These are phyloP conservation scores for Penicillium steckii DNA, from an alignment of 495 filamentous ascomycete genomes.

Conservation along the genomic window DNA sequence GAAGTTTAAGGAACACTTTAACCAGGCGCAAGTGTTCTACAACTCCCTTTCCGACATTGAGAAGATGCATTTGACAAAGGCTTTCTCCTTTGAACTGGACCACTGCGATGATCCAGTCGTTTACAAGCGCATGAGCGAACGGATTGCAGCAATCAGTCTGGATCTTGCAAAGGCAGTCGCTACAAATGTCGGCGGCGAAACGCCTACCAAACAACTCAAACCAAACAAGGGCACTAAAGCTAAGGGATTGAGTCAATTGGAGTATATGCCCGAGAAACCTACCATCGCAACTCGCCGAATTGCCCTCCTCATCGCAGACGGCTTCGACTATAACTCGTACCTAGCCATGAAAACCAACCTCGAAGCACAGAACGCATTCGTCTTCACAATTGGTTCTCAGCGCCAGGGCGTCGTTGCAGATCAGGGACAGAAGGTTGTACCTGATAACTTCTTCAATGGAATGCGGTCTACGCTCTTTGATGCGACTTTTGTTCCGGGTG, in stretches of 20 bases:
- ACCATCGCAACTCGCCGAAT: slow-evolving; percentile 72
- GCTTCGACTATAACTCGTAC: slow-evolving; percentile 69
- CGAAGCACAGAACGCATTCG: slow-evolving; percentile 59
- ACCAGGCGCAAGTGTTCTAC: slow-evolving; percentile 65
- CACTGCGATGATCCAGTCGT: slow-evolving; percentile 87
- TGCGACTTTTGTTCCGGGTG: slow-evolving; percentile 76
- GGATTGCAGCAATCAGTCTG: slow-evolving; percentile 71
- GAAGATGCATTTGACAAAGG: slow-evolving; percentile 65
- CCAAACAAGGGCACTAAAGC: slow-evolving; percentile 68
- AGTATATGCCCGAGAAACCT: slow-evolving; percentile 59
- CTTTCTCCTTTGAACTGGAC: slow-evolving; percentile 80
- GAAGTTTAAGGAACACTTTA: slow-evolving; percentile 82
- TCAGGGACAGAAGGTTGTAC: slow-evolving; percentile 52
- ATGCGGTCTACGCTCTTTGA: slow-evolving; percentile 87
- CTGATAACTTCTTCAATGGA: slow-evolving; percentile 81
- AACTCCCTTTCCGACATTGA: slow-evolving; percentile 75
- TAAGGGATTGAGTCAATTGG: slow-evolving; percentile 64
- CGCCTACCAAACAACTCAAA: slow-evolving; percentile 47
- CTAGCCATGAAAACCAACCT: slow-evolving; percentile 61
- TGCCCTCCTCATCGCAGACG: slow-evolving; percentile 79
- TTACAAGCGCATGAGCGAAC: slow-evolving; percentile 67
- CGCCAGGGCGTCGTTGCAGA: slow-evolving; percentile 54
- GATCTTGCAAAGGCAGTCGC: slow-evolving; percentile 69
- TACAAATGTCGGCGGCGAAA: slow-evolving; percentile 64
- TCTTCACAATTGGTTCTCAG: slow-evolving; percentile 68